phyloP scores from a whole-genome alignment of 1,139 yeast species.

The Geotrichum aggregatum region DNA sequence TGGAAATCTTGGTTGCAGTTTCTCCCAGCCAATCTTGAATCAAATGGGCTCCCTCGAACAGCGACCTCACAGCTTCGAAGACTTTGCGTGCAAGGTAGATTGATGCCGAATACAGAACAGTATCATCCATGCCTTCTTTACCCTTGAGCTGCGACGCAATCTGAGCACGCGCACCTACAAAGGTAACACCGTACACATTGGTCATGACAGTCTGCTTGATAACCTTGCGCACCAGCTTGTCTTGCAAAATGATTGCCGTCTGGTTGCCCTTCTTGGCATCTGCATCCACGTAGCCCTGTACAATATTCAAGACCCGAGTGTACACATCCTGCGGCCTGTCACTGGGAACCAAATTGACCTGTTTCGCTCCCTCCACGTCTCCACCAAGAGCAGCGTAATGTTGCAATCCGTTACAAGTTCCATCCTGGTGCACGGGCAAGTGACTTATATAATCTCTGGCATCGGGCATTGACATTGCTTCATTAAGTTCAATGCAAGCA shows the following conservation, averaged over 20 bases:
- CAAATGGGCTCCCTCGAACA: slow-evolving; percentile 87
- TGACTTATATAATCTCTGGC: slow-evolving; percentile 74
- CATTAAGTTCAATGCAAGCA: slow-evolving; percentile 72
- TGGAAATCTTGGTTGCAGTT: slow-evolving; percentile 75
- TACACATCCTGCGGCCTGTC: slow-evolving; percentile 91
- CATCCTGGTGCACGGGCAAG: slow-evolving; percentile 94
- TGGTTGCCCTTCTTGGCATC: slow-evolving; percentile 58
- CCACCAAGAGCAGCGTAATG: slow-evolving; percentile 98
- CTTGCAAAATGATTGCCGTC: slow-evolving; percentile 52
- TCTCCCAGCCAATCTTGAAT: slow-evolving; percentile 96
- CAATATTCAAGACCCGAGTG: slow-evolving; percentile 73
- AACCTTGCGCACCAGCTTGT: slow-evolving; percentile 73
- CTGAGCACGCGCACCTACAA: slow-evolving; percentile 87
- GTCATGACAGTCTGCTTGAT: slow-evolving; percentile 99
- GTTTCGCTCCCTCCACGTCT: slow-evolving; percentile 88
- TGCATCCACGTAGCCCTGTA: slow-evolving; percentile 49
- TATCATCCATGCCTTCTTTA: slow-evolving; percentile 42
- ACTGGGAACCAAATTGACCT: slow-evolving; percentile 79
- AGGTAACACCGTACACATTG: slow-evolving; percentile 95
- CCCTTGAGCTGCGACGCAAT: slow-evolving; percentile 48
- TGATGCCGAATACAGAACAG: slow-evolving; percentile 43
- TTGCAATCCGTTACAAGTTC: slow-evolving; percentile 95
- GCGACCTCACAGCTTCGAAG: slow-evolving; percentile 75
- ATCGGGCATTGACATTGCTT: slow-evolving; percentile 65
- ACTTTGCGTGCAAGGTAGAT: slow-evolving; percentile 73